Conservation (phyloP, 768 basidiomycete species). For the Tulasnella sp. region DNA sequence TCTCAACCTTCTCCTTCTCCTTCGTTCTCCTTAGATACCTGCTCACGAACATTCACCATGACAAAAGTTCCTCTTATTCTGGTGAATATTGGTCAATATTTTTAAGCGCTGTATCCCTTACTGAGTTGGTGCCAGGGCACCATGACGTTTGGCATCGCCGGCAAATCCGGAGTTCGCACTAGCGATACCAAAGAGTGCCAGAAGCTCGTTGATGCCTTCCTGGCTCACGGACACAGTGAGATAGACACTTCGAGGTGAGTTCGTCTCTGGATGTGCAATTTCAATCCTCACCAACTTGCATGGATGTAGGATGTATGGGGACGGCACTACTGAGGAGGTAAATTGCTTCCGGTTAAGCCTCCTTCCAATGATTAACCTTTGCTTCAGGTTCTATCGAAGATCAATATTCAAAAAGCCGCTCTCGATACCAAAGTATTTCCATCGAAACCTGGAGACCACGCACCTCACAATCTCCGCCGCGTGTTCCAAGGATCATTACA, state of each 20-base stretch:
- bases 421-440: constrained; percentile 38
- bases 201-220: constrained; percentile 35
- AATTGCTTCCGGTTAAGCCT: background rate
- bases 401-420: constrained; percentile 30
- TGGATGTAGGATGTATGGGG: constrained; percentile 30
- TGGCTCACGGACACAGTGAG: constrained; percentile 32
- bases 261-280: background rate
- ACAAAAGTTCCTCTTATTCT: constrained; percentile 33
- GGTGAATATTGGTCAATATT: no score
- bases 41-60: background rate
- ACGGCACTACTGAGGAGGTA: constrained; percentile 45
- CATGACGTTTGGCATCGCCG: constrained; percentile 33
- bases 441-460: constrained; percentile 11
- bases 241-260: constrained; percentile 35
- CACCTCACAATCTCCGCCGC: constrained; percentile 10
- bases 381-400: constrained; percentile 30
- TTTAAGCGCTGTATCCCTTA: no score
- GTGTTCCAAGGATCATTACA: constrained; percentile 13
- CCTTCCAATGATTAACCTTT: background rate
- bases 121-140: constrained; percentile 35
- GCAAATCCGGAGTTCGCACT: constrained; percentile 32
- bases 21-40: background rate
- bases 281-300: background rate
- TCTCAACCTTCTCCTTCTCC: background rate
- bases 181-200: constrained; percentile 29